phyloP scores from a whole-genome alignment of 306 rosid genomes.

The Comarum palustre region DNA sequence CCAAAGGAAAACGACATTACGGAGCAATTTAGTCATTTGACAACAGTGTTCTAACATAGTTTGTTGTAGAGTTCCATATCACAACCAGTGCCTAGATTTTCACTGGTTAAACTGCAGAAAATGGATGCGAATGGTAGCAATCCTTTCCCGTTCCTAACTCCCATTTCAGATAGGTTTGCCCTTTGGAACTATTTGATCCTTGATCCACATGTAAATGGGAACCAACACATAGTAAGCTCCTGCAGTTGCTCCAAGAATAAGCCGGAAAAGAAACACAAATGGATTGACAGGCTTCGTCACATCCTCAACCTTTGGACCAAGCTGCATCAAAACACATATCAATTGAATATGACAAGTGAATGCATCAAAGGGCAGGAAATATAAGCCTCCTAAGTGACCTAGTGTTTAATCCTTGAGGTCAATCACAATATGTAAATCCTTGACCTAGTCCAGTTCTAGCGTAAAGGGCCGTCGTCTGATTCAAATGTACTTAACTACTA shows the following conservation, averaged over 20 bases:
- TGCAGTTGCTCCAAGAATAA: slow-evolving; percentile 61
- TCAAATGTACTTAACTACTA: not conserved
- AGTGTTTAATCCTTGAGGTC: not conserved
- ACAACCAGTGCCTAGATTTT: not conserved
- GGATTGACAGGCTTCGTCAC: slow-evolving; percentile 55
- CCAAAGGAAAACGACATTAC: not conserved
- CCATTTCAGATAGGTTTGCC: slow-evolving; percentile 57
- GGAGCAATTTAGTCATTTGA: slow-evolving; percentile 11
- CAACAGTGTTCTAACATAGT: not conserved
- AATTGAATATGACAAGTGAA: not conserved
- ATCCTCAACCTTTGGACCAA: slow-evolving; percentile 84
- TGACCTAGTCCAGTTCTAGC: too few relatives aligned
- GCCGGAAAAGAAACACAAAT: slow-evolving; percentile 48
- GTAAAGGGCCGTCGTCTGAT: not conserved
- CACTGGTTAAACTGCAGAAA: not conserved
- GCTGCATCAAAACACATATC: slow-evolving; percentile 47
- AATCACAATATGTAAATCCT: not conserved
- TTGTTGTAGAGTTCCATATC: not conserved
- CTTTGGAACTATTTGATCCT: slow-evolving; percentile 67
- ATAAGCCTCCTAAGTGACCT: not conserved
- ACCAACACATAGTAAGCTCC: slow-evolving; percentile 68
- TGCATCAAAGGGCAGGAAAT: not conserved
- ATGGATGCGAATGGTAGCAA: not conserved
- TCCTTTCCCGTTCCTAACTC: not conserved
- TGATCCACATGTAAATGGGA: slow-evolving; percentile 82